These are phyloP conservation scores for Heliamphora pulchella DNA, from an alignment of 179 eudicot species.

Conservation along the genomic window DNA sequence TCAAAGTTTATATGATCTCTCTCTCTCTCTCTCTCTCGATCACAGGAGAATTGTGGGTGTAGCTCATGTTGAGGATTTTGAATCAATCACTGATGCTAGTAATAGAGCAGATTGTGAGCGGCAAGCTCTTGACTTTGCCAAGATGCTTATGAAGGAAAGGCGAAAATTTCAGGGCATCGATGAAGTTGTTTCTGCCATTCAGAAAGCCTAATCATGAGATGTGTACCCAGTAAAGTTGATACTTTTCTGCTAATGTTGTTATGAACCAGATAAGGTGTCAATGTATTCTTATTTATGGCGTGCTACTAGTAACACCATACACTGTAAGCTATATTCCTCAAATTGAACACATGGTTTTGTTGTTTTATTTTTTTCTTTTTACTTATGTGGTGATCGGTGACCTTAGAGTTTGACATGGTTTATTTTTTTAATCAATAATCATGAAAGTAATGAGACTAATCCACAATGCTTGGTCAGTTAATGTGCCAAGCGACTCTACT, in stretches of 20 bases:
- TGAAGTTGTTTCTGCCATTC: constrained; percentile 57
- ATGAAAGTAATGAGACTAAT: no score
- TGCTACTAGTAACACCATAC: not conserved
- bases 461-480: no score
- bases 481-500: no score
- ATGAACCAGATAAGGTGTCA: not conserved
- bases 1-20: not conserved
- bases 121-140: constrained; percentile 76
- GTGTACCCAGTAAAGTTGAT: not conserved
- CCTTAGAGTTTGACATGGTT: no score
- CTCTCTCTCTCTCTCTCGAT: constrained; percentile 9
- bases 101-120: constrained; percentile 79
- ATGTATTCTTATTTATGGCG: not conserved
- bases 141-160: constrained; percentile 64
- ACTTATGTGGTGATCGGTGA: no score
- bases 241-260: not conserved
- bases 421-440: no score
- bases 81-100: constrained; percentile 53
- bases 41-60: constrained; percentile 93
- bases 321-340: not conserved
- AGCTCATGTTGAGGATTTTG: constrained; percentile 94
- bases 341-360: no score
- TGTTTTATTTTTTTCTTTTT: no score
- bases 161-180: constrained; percentile 38
- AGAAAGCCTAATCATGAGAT: constrained; percentile 23